A percentile compares a stretch with the other conserved stretches of the same genome.
Conservation (phyloP, 495 filamentous ascomycete species). For the Chaetomium tenue region DNA sequence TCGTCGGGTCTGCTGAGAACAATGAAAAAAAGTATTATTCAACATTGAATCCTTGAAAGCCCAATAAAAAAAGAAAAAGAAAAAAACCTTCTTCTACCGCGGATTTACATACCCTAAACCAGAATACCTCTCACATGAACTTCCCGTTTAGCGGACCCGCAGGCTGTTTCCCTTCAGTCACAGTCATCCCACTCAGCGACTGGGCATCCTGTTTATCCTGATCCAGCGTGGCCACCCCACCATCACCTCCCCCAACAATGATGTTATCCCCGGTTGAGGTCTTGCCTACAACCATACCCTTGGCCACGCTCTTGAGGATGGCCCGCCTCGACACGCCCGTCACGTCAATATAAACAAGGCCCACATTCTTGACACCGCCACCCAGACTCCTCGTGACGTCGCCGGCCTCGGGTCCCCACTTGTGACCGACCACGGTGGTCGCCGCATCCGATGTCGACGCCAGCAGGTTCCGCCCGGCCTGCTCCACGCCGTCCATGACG, state of each 20-base stretch:
- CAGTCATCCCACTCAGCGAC: slow-evolving; percentile 25
- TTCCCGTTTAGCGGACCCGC: slow-evolving; percentile 24
- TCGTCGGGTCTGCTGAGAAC: too few species aligned
- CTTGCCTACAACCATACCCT: slow-evolving; percentile 95
- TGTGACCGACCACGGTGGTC: slow-evolving; percentile 76
- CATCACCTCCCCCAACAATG: slow-evolving; percentile 78
- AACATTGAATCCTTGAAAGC: not conserved
- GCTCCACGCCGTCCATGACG: slow-evolving; percentile 86
- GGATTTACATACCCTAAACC: not conserved
- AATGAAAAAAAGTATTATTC: not conserved
- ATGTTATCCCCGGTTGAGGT: slow-evolving; percentile 82
- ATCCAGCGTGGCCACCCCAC: slow-evolving; percentile 35
- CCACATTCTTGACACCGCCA: slow-evolving; percentile 90
- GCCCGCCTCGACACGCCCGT: slow-evolving; percentile 85
- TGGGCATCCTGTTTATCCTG: slow-evolving; percentile 13
- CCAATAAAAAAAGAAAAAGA: too few species aligned
- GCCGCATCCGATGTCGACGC: slow-evolving; percentile 70
- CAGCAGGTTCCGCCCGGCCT: slow-evolving; percentile 73
- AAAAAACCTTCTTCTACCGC: not conserved
- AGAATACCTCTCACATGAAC: not conserved
- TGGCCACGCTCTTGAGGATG: slow-evolving; percentile 87
- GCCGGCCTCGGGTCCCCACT: slow-evolving; percentile 81
- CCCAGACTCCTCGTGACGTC: slow-evolving; percentile 68
- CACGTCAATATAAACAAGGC: slow-evolving; percentile 96
- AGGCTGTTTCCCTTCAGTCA: slow-evolving; percentile 32